Conservation (phyloP, 495 filamentous ascomycete genomes). For the Aspergillus olivimuriae region DNA sequence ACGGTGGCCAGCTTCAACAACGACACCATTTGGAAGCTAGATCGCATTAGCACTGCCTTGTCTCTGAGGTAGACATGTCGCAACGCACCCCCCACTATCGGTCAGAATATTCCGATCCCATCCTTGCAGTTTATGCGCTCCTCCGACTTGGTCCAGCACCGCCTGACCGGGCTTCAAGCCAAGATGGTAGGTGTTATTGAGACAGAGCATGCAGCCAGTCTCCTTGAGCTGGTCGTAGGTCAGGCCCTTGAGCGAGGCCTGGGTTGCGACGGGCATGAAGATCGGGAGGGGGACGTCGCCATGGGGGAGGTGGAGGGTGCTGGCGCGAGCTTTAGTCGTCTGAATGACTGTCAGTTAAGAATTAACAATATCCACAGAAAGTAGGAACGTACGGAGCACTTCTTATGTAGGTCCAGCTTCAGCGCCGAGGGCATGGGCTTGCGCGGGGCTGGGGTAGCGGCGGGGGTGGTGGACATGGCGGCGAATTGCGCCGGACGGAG, state of each 20-base stretch:
- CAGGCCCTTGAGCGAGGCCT: constrained; percentile 90
- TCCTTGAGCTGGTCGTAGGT: constrained; percentile 87
- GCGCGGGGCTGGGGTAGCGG: constrained; percentile 12
- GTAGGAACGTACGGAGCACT: constrained; percentile 74
- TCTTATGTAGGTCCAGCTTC: constrained; percentile 71
- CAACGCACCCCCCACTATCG: constrained; percentile 87
- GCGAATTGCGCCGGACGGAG: constrained; percentile 13
- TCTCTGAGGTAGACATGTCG: neutral
- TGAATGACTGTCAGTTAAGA: constrained; percentile 35
- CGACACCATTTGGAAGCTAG: constrained; percentile 97
- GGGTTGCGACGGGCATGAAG: constrained; percentile 99
- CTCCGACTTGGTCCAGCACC: constrained; percentile 77
- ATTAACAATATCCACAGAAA: too few relatives aligned
- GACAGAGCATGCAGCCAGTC: constrained; percentile 81
- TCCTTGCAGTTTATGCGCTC: constrained; percentile 87
- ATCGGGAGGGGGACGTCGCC: constrained; percentile 83
- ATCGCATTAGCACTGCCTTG: neutral
- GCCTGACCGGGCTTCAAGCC: constrained; percentile 91
- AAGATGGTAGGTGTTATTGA: constrained; percentile 97
- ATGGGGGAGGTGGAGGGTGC: constrained; percentile 83
- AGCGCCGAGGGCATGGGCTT: constrained; percentile 66
- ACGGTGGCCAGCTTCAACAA: constrained; percentile 88
- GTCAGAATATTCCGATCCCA: constrained; percentile 95
- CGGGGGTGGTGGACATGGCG: constrained; percentile 34
- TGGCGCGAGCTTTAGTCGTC: constrained; percentile 95